Percentiles rank a stretch among this genome's conserved stretches.
Evolutionary conservation across 1,284 basidiomycete genomes (phyloP).

Genomic region (Hemileia vastatrix): DNA sequence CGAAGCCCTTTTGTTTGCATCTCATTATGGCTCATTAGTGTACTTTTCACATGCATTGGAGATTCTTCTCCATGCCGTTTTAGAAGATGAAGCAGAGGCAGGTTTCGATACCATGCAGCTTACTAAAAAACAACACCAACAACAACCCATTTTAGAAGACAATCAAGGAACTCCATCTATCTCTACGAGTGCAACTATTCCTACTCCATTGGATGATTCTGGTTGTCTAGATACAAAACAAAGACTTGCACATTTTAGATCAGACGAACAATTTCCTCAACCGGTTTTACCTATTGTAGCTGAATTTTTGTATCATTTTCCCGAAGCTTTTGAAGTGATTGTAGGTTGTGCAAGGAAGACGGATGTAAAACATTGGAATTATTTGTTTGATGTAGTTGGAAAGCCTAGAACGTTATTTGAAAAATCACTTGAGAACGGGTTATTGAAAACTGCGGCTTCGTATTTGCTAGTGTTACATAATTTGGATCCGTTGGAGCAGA

Average conservation of each 20-base stretch:
- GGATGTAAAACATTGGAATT: conserved; percentile 80
- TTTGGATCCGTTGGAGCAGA: conserved; percentile 53
- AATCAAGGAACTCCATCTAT: conserved; percentile 6
- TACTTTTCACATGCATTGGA: conserved; percentile 93
- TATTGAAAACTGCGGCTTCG: conserved; percentile 79
- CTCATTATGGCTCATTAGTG: conserved; percentile 74
- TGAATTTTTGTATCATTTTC: conserved; percentile 90
- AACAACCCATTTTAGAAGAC: neutral
- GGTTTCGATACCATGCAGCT: no score
- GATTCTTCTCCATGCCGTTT: conserved; percentile 81
- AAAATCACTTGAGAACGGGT: conserved; percentile 65
- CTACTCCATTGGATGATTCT: conserved; percentile 28
- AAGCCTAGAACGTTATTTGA: conserved; percentile 84
- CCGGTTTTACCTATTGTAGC: conserved; percentile 61
- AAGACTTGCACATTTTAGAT: conserved; percentile 7
- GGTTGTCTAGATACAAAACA: conserved; percentile 20
- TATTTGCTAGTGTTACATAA: conserved; percentile 90
- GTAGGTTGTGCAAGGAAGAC: conserved; percentile 96
- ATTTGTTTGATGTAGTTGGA: conserved; percentile 80
- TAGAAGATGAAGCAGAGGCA: conserved; percentile 70
- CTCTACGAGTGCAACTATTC: neutral
- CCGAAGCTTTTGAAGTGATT: conserved; percentile 78
- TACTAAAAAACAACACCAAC: no score
- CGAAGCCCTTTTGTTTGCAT: conserved; percentile 75
- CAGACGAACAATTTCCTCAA: conserved; percentile 29